Evolutionary conservation across 176 grass and related monocot species (phyloP), one percentile per base, ranked within the genome.

Genomic region (Eragrostis nindensis): DNA sequence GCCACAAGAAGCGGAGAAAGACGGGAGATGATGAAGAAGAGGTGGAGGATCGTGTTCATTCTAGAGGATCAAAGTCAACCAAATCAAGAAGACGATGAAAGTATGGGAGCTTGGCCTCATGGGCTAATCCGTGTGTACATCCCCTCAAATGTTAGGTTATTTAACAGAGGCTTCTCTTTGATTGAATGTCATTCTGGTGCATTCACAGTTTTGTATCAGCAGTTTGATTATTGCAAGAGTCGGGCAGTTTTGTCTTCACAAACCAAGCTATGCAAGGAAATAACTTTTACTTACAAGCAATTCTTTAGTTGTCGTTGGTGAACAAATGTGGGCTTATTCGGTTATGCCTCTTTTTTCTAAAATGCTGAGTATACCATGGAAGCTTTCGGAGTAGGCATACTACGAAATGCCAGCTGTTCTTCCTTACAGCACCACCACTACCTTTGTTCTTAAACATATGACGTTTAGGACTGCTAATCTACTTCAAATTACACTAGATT

Each of bases 1-100:
- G 76, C 60, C 79, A 82, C 62, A 97, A 93, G 83, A 84, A 60
- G 41, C 71, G 85, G 72, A 97, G 86, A 82, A 81, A 65, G 46
- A 19, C 7, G 19, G 90, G 79, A 40, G 93, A 90, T 63, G 90
- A 96, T 1, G 85, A 90, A 0, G 88, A 92, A 43, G 90, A 97
- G 18, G 87, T 15, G 11, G 85, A 90, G 62, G 74, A 78, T 18
- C 26, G 71, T 75, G 18, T 67, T 76, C 36, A 67, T 79, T 53
- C 53, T 38, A 83, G 62, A 40, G 86, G 73, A 74, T 48, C 76
- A 0, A 93, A 84, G 38, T 46, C 75, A 19, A 88, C 32, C 36
- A 97, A 89, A 82, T 89, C 72, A 41, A 82, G 55, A 62, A 90
- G 74, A 39, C 55, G 90, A 46, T 88, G 86, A 92, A 86, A 62